A percentile compares a stretch with the other conserved stretches of the same genome.
phyloP scores from a whole-genome alignment of 805 yeast genomes.

The Blastobotrys parvus region DNA sequence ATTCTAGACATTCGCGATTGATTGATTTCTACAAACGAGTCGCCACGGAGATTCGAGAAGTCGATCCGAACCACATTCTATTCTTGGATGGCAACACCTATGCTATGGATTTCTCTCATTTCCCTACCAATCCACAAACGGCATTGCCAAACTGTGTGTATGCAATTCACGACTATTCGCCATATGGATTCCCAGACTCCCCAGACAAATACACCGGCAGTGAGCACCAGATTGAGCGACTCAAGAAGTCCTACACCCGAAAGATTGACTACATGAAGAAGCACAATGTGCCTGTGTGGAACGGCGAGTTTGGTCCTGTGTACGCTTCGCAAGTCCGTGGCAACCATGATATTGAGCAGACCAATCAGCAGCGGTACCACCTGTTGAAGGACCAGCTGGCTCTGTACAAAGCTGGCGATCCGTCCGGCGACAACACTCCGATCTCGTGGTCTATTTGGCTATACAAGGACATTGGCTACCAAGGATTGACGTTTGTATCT shows the following conservation, averaged over 20 bases:
- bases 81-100: conserved; percentile 45
- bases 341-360: conserved; percentile 31
- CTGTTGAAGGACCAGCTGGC: conserved; percentile 40
- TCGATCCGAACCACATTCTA: conserved; percentile 42
- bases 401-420: conserved; percentile 39
- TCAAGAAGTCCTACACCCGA: conserved; percentile 34
- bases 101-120: conserved; percentile 42
- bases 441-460: conserved; percentile 47
- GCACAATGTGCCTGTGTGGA: conserved; percentile 43
- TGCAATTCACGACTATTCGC: conserved; percentile 42
- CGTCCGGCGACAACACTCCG: conserved; percentile 38
- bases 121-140: conserved; percentile 27
- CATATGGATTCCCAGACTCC: conserved; percentile 37
- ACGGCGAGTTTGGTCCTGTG: conserved; percentile 47
- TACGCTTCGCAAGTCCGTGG: conserved; percentile 37
- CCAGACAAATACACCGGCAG: conserved; percentile 28
- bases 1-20: conserved; percentile 35
- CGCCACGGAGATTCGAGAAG: conserved; percentile 34
- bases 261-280: conserved; percentile 37
- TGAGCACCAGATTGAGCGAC: conserved; percentile 29
- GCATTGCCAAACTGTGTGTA: conserved; percentile 38
- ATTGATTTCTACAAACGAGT: conserved; percentile 32
- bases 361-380: conserved; percentile 34
- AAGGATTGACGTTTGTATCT: conserved; percentile 40
- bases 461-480: conserved; percentile 46